A percentile compares a stretch with the other conserved stretches of the same genome.
These are phyloP conservation scores for Cicer chorassanicum DNA, from an alignment of 306 rosid genomes.

Conservation along the genomic window DNA sequence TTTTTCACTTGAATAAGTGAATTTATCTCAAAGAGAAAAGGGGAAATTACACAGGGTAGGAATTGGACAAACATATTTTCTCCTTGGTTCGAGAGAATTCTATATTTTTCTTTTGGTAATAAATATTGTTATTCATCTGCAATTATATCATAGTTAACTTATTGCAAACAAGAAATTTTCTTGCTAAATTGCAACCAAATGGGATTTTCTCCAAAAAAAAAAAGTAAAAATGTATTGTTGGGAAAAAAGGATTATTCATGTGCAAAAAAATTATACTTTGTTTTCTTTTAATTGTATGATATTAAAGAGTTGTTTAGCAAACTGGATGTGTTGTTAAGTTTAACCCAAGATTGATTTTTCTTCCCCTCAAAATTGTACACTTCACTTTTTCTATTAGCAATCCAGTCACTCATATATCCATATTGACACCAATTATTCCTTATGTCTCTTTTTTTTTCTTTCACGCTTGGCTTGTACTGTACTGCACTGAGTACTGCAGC, in stretches of 20 bases:
- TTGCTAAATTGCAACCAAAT: neutral
- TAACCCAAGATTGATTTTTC: neutral
- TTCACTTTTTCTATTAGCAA: conserved; percentile 12
- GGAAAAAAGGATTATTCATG: neutral
- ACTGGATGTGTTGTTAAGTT: conserved; percentile 4
- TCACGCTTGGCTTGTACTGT: conserved; percentile 38
- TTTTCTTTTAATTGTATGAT: neutral
- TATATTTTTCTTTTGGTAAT: neutral
- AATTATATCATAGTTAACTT: conserved; percentile 8
- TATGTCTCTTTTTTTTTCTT: neutral
- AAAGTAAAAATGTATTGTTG: neutral
- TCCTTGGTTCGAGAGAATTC: neutral
- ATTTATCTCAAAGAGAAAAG: conserved; percentile 2
- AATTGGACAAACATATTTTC: neutral
- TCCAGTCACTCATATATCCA: conserved; percentile 9
- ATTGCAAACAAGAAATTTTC: neutral
- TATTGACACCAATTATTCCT: conserved; percentile 23
- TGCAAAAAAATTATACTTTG: neutral
- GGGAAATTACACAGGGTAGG: neutral
- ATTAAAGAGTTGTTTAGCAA: conserved; percentile 4
- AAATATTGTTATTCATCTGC: neutral
- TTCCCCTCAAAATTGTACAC: neutral
- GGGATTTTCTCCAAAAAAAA: neutral
- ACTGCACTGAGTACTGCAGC: conserved; percentile 15
- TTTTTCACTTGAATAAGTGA: conserved; percentile 12